A percentile compares a stretch with the other conserved stretches of the same genome.
phyloP scores from a whole-genome alignment of 2,329 filamentous ascomycete genomes.

The Apiospora aurea region DNA sequence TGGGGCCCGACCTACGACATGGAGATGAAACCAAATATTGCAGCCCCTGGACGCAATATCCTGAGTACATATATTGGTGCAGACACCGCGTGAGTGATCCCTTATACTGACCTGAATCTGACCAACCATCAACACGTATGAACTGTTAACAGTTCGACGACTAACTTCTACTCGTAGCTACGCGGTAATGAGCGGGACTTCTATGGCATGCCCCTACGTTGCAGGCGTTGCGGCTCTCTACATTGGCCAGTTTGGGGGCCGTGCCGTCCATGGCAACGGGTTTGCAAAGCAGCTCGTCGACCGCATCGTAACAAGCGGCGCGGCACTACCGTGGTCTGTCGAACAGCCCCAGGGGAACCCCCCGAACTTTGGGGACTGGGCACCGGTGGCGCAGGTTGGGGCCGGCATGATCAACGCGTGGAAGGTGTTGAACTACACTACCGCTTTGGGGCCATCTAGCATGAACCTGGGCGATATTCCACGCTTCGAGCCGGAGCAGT shows the following conservation, averaged over 20 bases:
- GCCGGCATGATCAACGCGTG: conserved; percentile 49
- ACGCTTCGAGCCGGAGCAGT: conserved; percentile 39
- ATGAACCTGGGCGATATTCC: conserved; percentile 52
- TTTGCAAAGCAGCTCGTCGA: conserved; percentile 37
- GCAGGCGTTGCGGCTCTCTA: conserved; percentile 49
- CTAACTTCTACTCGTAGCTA: conserved; percentile 27
- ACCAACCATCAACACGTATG: neutral
- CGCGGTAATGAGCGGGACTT: conserved; percentile 52
- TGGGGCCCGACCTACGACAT: conserved; percentile 53
- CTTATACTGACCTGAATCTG: neutral
- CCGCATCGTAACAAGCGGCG: conserved; percentile 42
- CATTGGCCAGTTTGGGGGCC: conserved; percentile 41
- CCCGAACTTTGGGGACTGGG: neutral
- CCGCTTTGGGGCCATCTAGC: conserved; percentile 45
- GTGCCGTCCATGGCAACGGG: conserved; percentile 37
- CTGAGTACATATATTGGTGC: conserved; percentile 49
- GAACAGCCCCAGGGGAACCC: conserved; percentile 28
- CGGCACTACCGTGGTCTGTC: conserved; percentile 35
- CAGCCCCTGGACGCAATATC: conserved; percentile 51
- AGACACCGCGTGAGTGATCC: neutral
- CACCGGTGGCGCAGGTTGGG: conserved; percentile 34
- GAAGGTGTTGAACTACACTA: conserved; percentile 46
- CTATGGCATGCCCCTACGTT: conserved; percentile 54
- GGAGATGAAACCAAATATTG: conserved; percentile 50
- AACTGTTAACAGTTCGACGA: neutral